phyloP scores from a whole-genome alignment of 2,329 filamentous ascomycete genomes.

The Lachnellula suecica region DNA sequence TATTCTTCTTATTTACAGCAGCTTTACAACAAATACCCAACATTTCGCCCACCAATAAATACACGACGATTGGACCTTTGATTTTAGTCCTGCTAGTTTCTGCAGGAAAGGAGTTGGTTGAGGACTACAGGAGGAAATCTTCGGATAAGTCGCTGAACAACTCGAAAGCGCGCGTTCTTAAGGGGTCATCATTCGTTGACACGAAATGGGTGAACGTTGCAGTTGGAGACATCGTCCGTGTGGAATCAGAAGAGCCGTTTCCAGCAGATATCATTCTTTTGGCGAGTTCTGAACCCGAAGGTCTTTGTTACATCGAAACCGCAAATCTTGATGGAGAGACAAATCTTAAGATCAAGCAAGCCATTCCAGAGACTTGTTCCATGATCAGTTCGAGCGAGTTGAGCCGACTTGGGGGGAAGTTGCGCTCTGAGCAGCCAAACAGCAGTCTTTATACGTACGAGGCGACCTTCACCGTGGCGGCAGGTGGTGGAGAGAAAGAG shows the following conservation, averaged over 20 bases:
- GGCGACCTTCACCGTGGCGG: conserved; percentile 87
- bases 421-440: conserved; percentile 96
- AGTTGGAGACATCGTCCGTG: conserved; percentile 88
- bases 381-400: conserved; percentile 86
- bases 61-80: conserved; percentile 95
- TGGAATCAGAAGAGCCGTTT: conserved; percentile 93
- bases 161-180: conserved; percentile 79
- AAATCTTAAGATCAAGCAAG: conserved; percentile 98
- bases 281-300: conserved; percentile 94
- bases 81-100: conserved; percentile 90
- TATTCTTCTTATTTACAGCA: conserved; percentile 99
- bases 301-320: conserved; percentile 97
- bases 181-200: conserved; percentile 80
- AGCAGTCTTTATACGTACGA: conserved; percentile 98
- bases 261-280: conserved; percentile 90
- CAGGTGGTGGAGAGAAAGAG: conserved; percentile 90
- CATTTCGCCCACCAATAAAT: conserved; percentile 91
- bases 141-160: conserved; percentile 87
- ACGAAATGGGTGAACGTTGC: conserved; percentile 92
- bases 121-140: conserved; percentile 86
- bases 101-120: conserved; percentile 88
- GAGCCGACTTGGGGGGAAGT: conserved; percentile 78
- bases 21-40: conserved; percentile 92
- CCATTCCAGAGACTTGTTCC: conserved; percentile 84
- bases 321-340: conserved; percentile 97